A percentile compares a stretch with the other conserved stretches of the same genome.
Evolutionary conservation across 148 eudicot species (phyloP).

Genomic region (Euryodendron excelsum): DNA sequence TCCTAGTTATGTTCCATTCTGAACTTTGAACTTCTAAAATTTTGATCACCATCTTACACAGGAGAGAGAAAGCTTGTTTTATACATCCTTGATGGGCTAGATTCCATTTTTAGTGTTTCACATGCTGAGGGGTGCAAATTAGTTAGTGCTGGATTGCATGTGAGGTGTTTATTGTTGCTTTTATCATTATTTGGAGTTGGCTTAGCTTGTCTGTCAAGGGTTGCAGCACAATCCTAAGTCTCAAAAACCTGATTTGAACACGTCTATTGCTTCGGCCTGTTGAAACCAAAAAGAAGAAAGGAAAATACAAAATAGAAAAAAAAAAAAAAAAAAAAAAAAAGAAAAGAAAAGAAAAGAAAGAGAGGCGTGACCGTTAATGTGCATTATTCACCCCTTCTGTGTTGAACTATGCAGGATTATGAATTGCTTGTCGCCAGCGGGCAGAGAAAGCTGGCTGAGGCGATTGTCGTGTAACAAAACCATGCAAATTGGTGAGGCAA

Average conservation of each 20-base stretch:
- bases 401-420: slow-evolving; percentile 54
- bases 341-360: not conserved
- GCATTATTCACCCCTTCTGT: not conserved
- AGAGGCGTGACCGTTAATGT: not conserved
- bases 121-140: no score
- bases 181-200: not conserved
- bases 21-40: not conserved
- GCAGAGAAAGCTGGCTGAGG: slow-evolving; percentile 47
- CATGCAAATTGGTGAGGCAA: not conserved
- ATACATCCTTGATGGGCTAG: not conserved
- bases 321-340: not conserved
- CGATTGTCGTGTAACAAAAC: slow-evolving; percentile 38
- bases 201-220: not conserved
- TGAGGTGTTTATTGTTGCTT: not conserved
- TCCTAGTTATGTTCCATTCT: not conserved
- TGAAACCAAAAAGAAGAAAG: not conserved
- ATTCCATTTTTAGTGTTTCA: no score
- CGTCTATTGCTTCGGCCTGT: not conserved
- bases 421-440: slow-evolving; percentile 45
- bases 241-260: not conserved
- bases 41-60: not conserved
- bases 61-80: not conserved
- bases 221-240: not conserved
- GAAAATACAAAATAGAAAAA: not conserved
- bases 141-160: not conserved